phyloP scores from a whole-genome alignment of 257 asterid species.

The Buddleja alternifolia region DNA sequence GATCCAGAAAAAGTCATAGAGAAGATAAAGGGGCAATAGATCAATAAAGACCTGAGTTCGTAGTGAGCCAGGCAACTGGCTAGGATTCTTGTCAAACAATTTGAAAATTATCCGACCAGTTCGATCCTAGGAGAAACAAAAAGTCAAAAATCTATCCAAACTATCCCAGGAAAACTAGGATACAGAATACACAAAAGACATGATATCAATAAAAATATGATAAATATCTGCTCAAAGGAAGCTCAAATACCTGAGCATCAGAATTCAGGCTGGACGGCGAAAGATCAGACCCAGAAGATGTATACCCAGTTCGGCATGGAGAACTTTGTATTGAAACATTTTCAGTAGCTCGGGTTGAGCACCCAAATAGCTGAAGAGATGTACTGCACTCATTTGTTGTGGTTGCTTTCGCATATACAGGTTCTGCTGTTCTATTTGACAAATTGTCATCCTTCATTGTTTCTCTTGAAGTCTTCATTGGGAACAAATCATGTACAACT shows the following conservation, averaged over 20 bases:
- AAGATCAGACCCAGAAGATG: conserved; percentile 83
- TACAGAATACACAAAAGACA: background rate
- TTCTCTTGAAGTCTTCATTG: conserved; percentile 57
- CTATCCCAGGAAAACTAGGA: conserved; percentile 9
- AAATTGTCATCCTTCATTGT: conserved; percentile 39
- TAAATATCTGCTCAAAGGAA: background rate
- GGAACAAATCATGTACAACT: conserved; percentile 69
- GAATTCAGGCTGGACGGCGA: conserved; percentile 76
- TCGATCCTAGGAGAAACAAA: conserved; percentile 61
- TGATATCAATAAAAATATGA: background rate
- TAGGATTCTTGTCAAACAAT: conserved; percentile 94
- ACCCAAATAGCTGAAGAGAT: conserved; percentile 74
- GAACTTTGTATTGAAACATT: conserved; percentile 59
- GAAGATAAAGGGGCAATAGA: conserved; percentile 13
- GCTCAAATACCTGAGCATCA: conserved; percentile 59
- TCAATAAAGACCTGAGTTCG: conserved; percentile 67
- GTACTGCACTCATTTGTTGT: conserved; percentile 48
- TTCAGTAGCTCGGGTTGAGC: conserved; percentile 46
- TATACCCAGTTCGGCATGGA: conserved; percentile 56
- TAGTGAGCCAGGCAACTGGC: conserved; percentile 81
- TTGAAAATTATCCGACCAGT: conserved; percentile 85
- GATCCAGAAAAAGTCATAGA: conserved; percentile 10
- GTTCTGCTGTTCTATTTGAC: conserved; percentile 42
- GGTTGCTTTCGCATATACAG: conserved; percentile 40
- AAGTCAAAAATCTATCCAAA: conserved; percentile 18